phyloP scores from a whole-genome alignment of 345 rosid genomes.

The Citropsis articulata region DNA sequence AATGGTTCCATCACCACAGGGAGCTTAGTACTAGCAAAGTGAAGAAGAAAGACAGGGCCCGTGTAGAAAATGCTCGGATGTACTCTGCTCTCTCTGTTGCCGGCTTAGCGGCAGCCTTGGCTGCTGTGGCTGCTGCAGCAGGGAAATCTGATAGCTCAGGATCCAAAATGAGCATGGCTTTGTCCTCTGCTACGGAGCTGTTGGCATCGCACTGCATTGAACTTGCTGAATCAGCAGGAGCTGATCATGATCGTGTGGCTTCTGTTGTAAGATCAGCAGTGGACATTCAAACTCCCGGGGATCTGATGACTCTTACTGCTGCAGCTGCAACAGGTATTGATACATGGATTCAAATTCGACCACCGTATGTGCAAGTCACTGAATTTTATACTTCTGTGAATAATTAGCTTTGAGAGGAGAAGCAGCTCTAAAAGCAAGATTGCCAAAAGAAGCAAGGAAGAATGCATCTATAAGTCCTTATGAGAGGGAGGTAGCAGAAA shows the following conservation, averaged over 20 bases:
- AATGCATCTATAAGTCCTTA: slow-evolving; percentile 82
- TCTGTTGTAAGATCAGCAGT: slow-evolving; percentile 76
- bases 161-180: slow-evolving; percentile 69
- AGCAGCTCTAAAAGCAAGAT: slow-evolving; percentile 68
- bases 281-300: slow-evolving; percentile 75
- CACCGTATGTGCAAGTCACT: background rate
- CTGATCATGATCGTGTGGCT: slow-evolving; percentile 66
- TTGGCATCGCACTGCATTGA: slow-evolving; percentile 91
- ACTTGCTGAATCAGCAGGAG: slow-evolving; percentile 75
- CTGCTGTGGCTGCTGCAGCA: slow-evolving; percentile 66
- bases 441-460: slow-evolving; percentile 86
- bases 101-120: slow-evolving; percentile 90
- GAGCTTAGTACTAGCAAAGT: slow-evolving; percentile 37
- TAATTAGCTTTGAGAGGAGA: slow-evolving; percentile 85
- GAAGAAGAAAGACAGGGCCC: slow-evolving; percentile 77
- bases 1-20: slow-evolving; percentile 80
- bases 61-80: slow-evolving; percentile 69
- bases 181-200: slow-evolving; percentile 87
- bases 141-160: slow-evolving; percentile 38
- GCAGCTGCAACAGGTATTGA: slow-evolving; percentile 92
- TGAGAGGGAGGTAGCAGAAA: slow-evolving; percentile 51
- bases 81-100: slow-evolving; percentile 87
- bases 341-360: background rate
- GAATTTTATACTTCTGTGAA: background rate
- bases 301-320: slow-evolving; percentile 87